A percentile compares a stretch with the other conserved stretches of the same genome.
These are phyloP conservation scores for Parascedosporium putredinis DNA, from an alignment of 2,329 filamentous ascomycete genomes.

Conservation along the genomic window DNA sequence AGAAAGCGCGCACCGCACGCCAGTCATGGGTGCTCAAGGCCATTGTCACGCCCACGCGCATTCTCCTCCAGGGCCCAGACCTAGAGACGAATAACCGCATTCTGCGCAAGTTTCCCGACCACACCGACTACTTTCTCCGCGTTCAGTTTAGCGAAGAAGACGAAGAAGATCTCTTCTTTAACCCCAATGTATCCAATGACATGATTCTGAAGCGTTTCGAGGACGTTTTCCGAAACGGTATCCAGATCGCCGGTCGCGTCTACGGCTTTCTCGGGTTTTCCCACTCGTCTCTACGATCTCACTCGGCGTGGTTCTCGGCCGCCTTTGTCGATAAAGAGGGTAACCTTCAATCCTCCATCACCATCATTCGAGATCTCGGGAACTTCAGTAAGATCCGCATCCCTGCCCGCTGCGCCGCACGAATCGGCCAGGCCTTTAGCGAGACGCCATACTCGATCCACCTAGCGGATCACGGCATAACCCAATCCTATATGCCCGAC, in stretches of 20 bases:
- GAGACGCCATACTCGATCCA: slow-evolving; percentile 58
- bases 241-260: slow-evolving; percentile 51
- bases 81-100: slow-evolving; percentile 61
- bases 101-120: slow-evolving; percentile 50
- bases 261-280: slow-evolving; percentile 69
- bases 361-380: slow-evolving; percentile 38
- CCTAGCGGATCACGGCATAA: slow-evolving; percentile 28
- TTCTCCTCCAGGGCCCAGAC: slow-evolving; percentile 49
- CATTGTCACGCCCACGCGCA: slow-evolving; percentile 48
- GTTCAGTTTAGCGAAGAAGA: slow-evolving; percentile 69
- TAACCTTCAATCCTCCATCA: slow-evolving; percentile 24
- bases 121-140: slow-evolving; percentile 55
- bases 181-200: slow-evolving; percentile 34
- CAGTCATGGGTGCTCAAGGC: slow-evolving; percentile 43
- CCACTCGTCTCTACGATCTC: slow-evolving; percentile 63
- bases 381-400: slow-evolving; percentile 39
- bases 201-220: slow-evolving; percentile 51
- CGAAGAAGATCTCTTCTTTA: slow-evolving; percentile 51
- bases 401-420: slow-evolving; percentile 46
- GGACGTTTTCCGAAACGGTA: slow-evolving; percentile 43
- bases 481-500: slow-evolving; percentile 31
- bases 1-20: slow-evolving; percentile 20
- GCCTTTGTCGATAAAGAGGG: slow-evolving; percentile 28
- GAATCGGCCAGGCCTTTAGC: slow-evolving; percentile 60
- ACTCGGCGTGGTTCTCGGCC: slow-evolving; percentile 56